These are phyloP conservation scores for Russula griseocarnosa DNA, from an alignment of 768 basidiomycete species.

Conservation along the genomic window DNA sequence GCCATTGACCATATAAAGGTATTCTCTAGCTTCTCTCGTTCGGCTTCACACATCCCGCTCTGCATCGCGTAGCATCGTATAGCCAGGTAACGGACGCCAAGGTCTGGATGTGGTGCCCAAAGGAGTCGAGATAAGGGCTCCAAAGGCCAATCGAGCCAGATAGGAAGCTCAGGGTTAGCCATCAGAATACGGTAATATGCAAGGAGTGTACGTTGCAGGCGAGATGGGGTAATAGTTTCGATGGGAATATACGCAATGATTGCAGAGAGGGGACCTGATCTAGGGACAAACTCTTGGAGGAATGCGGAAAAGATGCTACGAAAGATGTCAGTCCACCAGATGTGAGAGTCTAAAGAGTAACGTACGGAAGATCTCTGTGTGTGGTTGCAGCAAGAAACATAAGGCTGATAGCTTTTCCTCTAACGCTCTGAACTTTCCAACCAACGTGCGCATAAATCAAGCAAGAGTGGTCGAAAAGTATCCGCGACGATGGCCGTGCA, in stretches of 20 bases:
- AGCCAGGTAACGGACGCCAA: constrained; percentile 62
- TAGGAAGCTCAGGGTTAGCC: constrained; percentile 66
- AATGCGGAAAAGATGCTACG: constrained; percentile 55
- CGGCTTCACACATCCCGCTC: constrained; percentile 72
- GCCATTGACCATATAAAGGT: constrained; percentile 56
- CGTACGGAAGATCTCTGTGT: constrained; percentile 71
- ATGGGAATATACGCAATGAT: constrained; percentile 36
- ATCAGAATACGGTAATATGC: constrained; percentile 78
- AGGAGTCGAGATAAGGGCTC: constrained; percentile 44
- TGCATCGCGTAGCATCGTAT: constrained; percentile 76
- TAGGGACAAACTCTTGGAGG: constrained; percentile 42
- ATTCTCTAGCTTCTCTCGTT: constrained; percentile 62
- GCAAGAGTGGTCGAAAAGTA: constrained; percentile 68
- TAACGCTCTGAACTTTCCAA: constrained; percentile 49
- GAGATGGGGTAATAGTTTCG: constrained; percentile 38
- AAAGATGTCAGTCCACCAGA: constrained; percentile 15
- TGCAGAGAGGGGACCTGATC: constrained; percentile 51
- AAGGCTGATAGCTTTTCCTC: constrained; percentile 56
- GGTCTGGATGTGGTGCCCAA: constrained; percentile 53
- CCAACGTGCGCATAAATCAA: constrained; percentile 83
- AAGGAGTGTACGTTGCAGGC: constrained; percentile 68
- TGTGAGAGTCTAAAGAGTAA: constrained; percentile 30
- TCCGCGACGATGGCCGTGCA: constrained; percentile 60
- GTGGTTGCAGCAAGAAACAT: constrained; percentile 60
- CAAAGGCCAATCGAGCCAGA: constrained; percentile 56